Percentiles rank a stretch among this genome's conserved stretches.
phyloP scores from a whole-genome alignment of 306 rosid genomes.

The Trifolium fragiferum region DNA sequence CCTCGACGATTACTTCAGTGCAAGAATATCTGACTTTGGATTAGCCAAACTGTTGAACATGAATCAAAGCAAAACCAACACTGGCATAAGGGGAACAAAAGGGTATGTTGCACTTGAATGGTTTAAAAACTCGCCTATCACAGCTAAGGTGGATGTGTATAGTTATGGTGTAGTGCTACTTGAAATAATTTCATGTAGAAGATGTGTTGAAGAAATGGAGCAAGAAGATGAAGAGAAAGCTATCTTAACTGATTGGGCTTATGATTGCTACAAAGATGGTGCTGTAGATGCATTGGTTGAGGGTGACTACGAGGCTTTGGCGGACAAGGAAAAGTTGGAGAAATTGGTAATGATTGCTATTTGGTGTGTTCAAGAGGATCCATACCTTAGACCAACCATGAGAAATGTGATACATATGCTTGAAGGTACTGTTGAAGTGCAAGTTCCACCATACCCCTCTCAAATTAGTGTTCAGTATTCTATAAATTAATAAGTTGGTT shows the following conservation, averaged over 20 bases:
- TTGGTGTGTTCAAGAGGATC: slow-evolving; percentile 40
- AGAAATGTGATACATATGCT: slow-evolving; percentile 48
- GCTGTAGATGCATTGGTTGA: slow-evolving; percentile 39
- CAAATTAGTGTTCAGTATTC: slow-evolving; percentile 38
- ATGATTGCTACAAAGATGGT: slow-evolving; percentile 25
- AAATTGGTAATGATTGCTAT: slow-evolving; percentile 1
- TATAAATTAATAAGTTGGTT: neutral
- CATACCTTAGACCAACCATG: slow-evolving; percentile 47
- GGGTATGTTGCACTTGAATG: slow-evolving; percentile 58
- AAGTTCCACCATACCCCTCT: slow-evolving; percentile 41
- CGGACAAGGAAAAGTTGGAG: slow-evolving; percentile 41
- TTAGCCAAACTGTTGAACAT: slow-evolving; percentile 47
- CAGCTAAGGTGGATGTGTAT: slow-evolving; percentile 49
- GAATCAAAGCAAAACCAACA: slow-evolving; percentile 50
- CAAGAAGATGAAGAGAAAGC: slow-evolving; percentile 41
- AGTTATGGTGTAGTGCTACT: slow-evolving; percentile 49
- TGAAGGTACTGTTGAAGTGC: slow-evolving; percentile 52
- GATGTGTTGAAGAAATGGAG: slow-evolving; percentile 38
- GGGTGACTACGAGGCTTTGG: slow-evolving; percentile 46
- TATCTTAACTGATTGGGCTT: slow-evolving; percentile 52
- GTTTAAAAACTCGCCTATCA: slow-evolving; percentile 50
- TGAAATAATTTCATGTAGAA: slow-evolving; percentile 48
- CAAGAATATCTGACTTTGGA: slow-evolving; percentile 48
- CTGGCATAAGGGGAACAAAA: slow-evolving; percentile 54
- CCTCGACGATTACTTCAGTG: slow-evolving; percentile 39